Base-by-base conservation (phyloP, 192 early-diverging fungal species). In the Coemansia sp. region DNA sequence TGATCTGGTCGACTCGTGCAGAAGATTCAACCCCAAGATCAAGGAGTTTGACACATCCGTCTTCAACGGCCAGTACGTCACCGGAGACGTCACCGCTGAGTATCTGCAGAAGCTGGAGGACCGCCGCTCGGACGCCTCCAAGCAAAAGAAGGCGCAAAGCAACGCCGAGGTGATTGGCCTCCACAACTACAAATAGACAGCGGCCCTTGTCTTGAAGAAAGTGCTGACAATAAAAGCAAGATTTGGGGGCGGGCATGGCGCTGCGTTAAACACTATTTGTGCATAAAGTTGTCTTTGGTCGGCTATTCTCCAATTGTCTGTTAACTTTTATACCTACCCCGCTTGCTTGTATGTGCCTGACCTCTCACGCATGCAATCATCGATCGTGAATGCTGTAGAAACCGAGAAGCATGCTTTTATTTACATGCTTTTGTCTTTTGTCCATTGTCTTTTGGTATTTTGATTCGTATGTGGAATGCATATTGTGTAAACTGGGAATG, bases 51-150 rank as follows among this genome's bases (percentile, higher is more conserved):
- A 99, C 79, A 88, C 93, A 12, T 98, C 98, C 15, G 96, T 99
- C 8, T 99, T 99, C 77, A 94, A 94, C 63, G 94, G 95, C 46
- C 75, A 86, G 48, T 99, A 99, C 77, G 85, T 99, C 26, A 94
- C 96, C 7, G 93, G 91, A 58, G 85, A 84, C 59, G 83, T 95
- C 16, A 85, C 87, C 23, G 57, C 80, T 23, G 86, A 86, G 57
- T 95, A 95, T 66, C 67, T 95, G 63, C 59, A 74, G 48, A 77
- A 82, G 75, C 80, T 82, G 21, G 80, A 82, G 64, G 59, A 46
- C 26, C 71, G 68, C 51, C 80, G 80, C 71, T 70, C 71, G 5
- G 80, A 82, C 63, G 57, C 34, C 15, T 53, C 71, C 68, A 82
- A 68, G 80, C 67, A 74, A 58, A 76, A 77, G 63, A 37, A 63